phyloP scores from a whole-genome alignment of 192 early-diverging fungal genomes.

The Thoreauomyces humboldtii region DNA sequence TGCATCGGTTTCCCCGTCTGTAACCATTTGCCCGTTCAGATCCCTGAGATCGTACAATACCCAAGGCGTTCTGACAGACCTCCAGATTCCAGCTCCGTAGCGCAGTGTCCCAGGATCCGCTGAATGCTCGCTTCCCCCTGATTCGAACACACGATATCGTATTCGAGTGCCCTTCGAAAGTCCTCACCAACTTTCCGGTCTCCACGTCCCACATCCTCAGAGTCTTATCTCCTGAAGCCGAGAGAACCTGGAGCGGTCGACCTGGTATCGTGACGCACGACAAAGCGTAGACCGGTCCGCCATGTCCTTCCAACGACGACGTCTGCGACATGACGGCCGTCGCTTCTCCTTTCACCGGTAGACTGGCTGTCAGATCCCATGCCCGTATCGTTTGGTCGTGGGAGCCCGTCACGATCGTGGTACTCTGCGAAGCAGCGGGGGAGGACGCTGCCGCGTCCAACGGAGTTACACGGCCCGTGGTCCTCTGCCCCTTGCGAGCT shows the following conservation, averaged over 20 bases:
- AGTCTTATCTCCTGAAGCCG: conserved; percentile 51
- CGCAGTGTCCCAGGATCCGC: conserved; percentile 52
- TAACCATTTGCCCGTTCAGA: no score
- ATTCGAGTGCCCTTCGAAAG: conserved; percentile 42
- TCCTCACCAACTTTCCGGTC: conserved; percentile 12
- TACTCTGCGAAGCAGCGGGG: background rate
- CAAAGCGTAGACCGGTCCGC: conserved; percentile 46
- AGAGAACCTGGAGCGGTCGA: conserved; percentile 23
- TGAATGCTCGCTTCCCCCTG: conserved; percentile 45
- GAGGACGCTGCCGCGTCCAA: background rate
- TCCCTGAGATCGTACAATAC: no score
- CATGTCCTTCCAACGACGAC: conserved; percentile 33
- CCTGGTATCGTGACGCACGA: conserved; percentile 30
- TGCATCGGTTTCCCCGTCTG: conserved; percentile 50
- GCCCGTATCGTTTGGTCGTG: conserved; percentile 48
- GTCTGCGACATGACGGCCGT: conserved; percentile 19
- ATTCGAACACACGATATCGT: conserved; percentile 47
- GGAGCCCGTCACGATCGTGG: conserved; percentile 27
- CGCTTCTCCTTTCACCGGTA: background rate
- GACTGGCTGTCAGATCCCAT: conserved; percentile 26
- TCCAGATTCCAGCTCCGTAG: conserved; percentile 54
- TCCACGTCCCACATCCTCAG: conserved; percentile 46
- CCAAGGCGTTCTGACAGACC: conserved; percentile 23
- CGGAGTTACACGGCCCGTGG: background rate
- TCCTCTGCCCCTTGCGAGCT: conserved; percentile 14